Percentiles rank a stretch among this genome's conserved stretches.
These are phyloP conservation scores for Tricholoma matsutake DNA, from an alignment of 768 basidiomycete species.

Conservation along the genomic window DNA sequence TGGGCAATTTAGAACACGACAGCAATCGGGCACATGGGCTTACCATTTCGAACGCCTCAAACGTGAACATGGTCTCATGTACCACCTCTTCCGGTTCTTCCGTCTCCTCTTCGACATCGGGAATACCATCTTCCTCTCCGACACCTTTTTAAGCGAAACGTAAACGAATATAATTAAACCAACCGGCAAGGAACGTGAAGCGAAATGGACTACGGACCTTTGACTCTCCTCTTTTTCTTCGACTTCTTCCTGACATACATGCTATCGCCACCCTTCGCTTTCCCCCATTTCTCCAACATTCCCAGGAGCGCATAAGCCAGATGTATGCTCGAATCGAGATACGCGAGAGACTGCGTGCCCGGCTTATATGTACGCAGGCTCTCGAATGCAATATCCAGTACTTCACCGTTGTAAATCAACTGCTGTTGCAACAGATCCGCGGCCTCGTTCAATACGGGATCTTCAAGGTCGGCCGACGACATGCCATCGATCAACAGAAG, in stretches of 20 bases:
- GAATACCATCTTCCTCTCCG: slow-evolving; percentile 59
- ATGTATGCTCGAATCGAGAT: slow-evolving; percentile 83
- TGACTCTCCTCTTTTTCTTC: slow-evolving; percentile 43
- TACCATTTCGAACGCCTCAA: slow-evolving; percentile 89
- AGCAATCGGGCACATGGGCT: slow-evolving; percentile 20
- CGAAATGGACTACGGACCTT: slow-evolving; percentile 31
- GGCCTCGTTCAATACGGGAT: slow-evolving; percentile 59
- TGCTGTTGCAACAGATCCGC: slow-evolving; percentile 84
- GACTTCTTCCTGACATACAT: slow-evolving; percentile 71
- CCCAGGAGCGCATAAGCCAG: slow-evolving; percentile 82
- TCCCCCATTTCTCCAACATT: slow-evolving; percentile 88
- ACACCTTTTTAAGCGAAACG: slow-evolving; percentile 11
- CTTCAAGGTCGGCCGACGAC: slow-evolving; percentile 49
- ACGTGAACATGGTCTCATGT: slow-evolving; percentile 86
- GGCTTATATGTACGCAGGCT: slow-evolving; percentile 76
- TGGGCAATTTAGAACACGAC: slow-evolving; percentile 2
- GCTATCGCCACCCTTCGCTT: slow-evolving; percentile 64
- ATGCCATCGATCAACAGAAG: slow-evolving; percentile 86
- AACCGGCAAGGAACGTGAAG: background rate
- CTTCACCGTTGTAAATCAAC: slow-evolving; percentile 92
- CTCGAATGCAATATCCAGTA: slow-evolving; percentile 83
- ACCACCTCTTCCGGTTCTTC: slow-evolving; percentile 62
- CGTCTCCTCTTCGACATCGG: slow-evolving; percentile 66
- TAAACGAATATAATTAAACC: background rate
- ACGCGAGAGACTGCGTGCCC: slow-evolving; percentile 74